These are phyloP conservation scores for Claviceps maximensis DNA, from an alignment of 2,329 filamentous ascomycete species.

Conservation along the genomic window DNA sequence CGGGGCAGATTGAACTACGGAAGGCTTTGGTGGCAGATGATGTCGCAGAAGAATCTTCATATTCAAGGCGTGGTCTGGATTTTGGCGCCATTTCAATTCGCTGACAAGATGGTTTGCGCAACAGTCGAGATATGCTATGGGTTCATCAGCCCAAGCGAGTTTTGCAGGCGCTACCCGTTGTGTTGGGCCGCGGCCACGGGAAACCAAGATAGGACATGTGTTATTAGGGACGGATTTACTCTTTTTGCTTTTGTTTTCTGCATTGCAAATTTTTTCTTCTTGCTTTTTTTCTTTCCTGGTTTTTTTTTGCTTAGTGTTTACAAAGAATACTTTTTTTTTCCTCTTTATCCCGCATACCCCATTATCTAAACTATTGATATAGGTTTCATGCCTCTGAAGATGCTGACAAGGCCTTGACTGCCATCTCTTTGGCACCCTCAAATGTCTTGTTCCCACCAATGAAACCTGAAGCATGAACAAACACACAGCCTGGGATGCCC, in stretches of 20 bases:
- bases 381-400: neutral
- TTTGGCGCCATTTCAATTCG: neutral
- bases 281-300: neutral
- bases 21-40: neutral
- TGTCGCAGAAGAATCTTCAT: neutral
- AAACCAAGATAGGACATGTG: neutral
- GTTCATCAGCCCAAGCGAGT: neutral
- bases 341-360: too few species aligned
- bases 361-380: too few species aligned
- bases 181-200: neutral
- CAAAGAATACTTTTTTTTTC: neutral
- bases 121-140: neutral
- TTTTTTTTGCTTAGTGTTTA: neutral
- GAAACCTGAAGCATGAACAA: slow-evolving; percentile 89
- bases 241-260: neutral
- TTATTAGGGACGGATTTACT: slow-evolving; percentile 1
- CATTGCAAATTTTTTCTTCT: neutral
- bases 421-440: slow-evolving; percentile 79
- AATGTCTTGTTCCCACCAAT: slow-evolving; percentile 92
- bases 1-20: neutral
- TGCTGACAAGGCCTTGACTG: slow-evolving; percentile 51
- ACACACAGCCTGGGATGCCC: slow-evolving; percentile 64
- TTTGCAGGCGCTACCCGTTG: neutral
- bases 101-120: neutral
- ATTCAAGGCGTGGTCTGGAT: neutral